Evolutionary conservation across 805 yeast species (phyloP), one percentile per base, ranked within the genome.

Genomic region (Starmerella bacillaris): DNA sequence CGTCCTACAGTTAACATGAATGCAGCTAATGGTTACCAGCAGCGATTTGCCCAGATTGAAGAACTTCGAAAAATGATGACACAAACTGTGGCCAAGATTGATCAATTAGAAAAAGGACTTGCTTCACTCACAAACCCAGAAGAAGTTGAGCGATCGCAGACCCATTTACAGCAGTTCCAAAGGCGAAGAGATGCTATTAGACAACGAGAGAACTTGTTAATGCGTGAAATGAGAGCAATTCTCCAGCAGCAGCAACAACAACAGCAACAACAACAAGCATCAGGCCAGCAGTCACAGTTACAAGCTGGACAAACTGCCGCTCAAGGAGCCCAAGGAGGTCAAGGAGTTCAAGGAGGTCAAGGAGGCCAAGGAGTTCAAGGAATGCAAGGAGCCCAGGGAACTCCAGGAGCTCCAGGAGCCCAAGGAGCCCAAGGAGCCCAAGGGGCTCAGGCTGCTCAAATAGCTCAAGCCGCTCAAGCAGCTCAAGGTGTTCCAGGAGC

Each of bases 1-100:
- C 27, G 27, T n/a, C 32, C 36, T 9, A 34, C 45, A 6, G 41
- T 42, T 18, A 42, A 42, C 24, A 28, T 45, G 39, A 33, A 32
- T 19, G 31, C 41, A 3, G 44, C 38, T 14, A 38, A 34, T 16
- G 51, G 46, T 5, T 24, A 40, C 26, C 51, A 47, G 38, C 48
- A 47, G 39, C 48, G 50, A 8, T 43, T 38, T 20, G 40, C 37
- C 12, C 40, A 38, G 31, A 31, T 47, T 24, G 49, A 47, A 24
- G 47, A 44, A 31, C 38, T 48, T 27, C 34, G 49, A 6, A 24
- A 43, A 9, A 37, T 15, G 18, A 31, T 28, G 18, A 31, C 15
- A 5, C 41, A 40, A 21, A 17, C 43, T 11, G 27, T 19, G 17
- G 30, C 35, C 17, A 42, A 45, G 19, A 34, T 46, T 14, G 41